These are phyloP conservation scores for Camellia japonica DNA, from an alignment of 148 eudicot genomes.

Conservation along the genomic window DNA sequence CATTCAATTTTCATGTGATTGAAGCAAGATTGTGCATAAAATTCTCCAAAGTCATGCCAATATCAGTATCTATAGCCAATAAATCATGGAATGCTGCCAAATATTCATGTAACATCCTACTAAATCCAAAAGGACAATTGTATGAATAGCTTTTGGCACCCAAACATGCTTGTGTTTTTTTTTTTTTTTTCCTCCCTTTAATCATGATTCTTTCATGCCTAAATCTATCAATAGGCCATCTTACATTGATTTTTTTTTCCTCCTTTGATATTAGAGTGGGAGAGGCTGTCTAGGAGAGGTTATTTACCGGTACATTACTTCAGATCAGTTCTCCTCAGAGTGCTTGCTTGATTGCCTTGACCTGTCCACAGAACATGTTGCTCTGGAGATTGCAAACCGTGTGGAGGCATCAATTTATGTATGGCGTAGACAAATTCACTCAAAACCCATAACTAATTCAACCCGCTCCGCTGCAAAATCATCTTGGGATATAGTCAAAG, in stretches of 20 bases:
- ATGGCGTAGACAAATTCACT: slow-evolving; percentile 57
- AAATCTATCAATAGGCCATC: not conserved
- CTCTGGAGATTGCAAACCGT: slow-evolving; percentile 74
- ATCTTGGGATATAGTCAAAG: slow-evolving; percentile 79
- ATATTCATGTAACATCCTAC: too few relatives aligned
- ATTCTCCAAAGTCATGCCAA: not conserved
- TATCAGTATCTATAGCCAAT: too few relatives aligned
- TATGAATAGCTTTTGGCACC: not conserved
- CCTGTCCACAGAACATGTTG: slow-evolving; percentile 60
- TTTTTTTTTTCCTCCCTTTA: not conserved
- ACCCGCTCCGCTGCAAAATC: slow-evolving; percentile 52
- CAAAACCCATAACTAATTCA: slow-evolving; percentile 40
- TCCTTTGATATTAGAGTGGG: slow-evolving; percentile 47
- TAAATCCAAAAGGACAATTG: not conserved
- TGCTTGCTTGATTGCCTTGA: slow-evolving; percentile 82
- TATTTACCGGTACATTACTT: slow-evolving; percentile 71
- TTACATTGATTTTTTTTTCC: not conserved
- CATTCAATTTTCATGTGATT: not conserved
- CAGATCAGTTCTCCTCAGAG: slow-evolving; percentile 69
- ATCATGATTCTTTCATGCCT: not conserved
- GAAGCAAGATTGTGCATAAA: not conserved
- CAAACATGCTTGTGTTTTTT: not conserved
- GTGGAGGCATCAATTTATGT: slow-evolving; percentile 78
- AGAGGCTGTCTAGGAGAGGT: slow-evolving; percentile 77
- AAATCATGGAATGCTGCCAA: too few relatives aligned